phyloP scores from a whole-genome alignment of 352 stramenopile genomes.

The Phytophthora litchii region DNA sequence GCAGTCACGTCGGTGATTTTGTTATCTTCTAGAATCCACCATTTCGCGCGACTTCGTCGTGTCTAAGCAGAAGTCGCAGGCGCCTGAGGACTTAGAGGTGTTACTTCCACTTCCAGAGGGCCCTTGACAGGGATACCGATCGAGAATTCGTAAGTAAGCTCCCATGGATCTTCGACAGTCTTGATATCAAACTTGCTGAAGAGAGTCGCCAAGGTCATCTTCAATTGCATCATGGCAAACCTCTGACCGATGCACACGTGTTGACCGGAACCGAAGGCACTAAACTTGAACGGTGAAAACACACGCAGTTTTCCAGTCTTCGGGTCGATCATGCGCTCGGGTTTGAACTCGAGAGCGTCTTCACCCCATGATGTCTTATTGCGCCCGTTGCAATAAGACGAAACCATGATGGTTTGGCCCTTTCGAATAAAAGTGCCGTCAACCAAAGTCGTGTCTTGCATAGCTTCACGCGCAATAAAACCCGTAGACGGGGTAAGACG shows the following conservation, averaged over 20 bases:
- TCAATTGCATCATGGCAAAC: conserved; percentile 65
- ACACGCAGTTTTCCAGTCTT: conserved; percentile 36
- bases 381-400: conserved; percentile 31
- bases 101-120: conserved; percentile 27
- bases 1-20: no score
- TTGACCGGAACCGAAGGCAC: conserved; percentile 53
- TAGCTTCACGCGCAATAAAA: conserved; percentile 51
- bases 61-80: not conserved
- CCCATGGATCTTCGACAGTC: conserved; percentile 36
- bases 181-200: conserved; percentile 47
- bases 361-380: conserved; percentile 51
- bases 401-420: conserved; percentile 27
- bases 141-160: conserved; percentile 55
- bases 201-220: conserved; percentile 53
- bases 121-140: conserved; percentile 48
- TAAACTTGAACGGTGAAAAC: conserved; percentile 27
- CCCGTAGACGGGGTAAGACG: conserved; percentile 64
- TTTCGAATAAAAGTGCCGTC: conserved; percentile 34
- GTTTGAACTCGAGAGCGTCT: conserved; percentile 57
- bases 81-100: conserved; percentile 5
- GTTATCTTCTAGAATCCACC: no score
- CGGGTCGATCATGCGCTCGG: conserved; percentile 62
- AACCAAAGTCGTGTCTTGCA: conserved; percentile 34
- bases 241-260: conserved; percentile 59
- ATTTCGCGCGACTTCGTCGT: not conserved